phyloP scores from a whole-genome alignment of 1,139 yeast species.

The Geotrichum histeridarum region DNA sequence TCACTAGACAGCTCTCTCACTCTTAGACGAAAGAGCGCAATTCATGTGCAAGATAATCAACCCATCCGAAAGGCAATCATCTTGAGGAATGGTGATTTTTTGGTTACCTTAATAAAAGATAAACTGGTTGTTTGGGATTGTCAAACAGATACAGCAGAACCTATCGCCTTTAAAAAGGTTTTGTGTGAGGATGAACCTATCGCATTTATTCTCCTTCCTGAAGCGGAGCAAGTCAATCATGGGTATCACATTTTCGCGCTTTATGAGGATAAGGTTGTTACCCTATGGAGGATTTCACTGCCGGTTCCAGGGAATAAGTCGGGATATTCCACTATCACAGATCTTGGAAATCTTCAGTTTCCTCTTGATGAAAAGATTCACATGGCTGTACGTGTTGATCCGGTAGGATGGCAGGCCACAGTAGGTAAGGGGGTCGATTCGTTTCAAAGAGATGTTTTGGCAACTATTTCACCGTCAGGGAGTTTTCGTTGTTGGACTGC shows the following conservation, averaged over 20 bases:
- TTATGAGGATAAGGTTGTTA: conserved; percentile 32
- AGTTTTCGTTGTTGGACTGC: conserved; percentile 50
- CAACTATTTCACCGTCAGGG: conserved; percentile 56
- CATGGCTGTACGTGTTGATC: conserved; percentile 59
- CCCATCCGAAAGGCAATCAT: conserved; percentile 47
- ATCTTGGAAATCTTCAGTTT: conserved; percentile 22
- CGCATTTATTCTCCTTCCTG: conserved; percentile 48
- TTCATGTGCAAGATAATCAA: conserved; percentile 34
- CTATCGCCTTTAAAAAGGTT: conserved; percentile 24
- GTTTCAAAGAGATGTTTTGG: conserved; percentile 49
- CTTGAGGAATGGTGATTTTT: conserved; percentile 50
- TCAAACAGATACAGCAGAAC: conserved; percentile 26
- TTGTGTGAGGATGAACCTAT: conserved; percentile 33
- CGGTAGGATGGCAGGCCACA: conserved; percentile 50
- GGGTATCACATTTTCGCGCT: conserved; percentile 46
- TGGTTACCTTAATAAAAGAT: conserved; percentile 41
- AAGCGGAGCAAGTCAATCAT: conserved; percentile 34
- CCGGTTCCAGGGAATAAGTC: conserved; percentile 6
- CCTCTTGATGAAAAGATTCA: conserved; percentile 36
- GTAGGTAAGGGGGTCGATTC: conserved; percentile 38
- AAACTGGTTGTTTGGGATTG: conserved; percentile 65
- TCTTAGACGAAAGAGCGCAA: conserved; percentile 30
- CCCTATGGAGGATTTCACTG: conserved; percentile 17
- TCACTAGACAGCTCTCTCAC: conserved; percentile 29
- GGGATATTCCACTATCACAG: conserved; percentile 5